Evolutionary conservation across 371 early-diverging fungal species (phyloP), one percentile per base, ranked within the genome.

Genomic region (Thermomucor indicae-seudaticae): DNA sequence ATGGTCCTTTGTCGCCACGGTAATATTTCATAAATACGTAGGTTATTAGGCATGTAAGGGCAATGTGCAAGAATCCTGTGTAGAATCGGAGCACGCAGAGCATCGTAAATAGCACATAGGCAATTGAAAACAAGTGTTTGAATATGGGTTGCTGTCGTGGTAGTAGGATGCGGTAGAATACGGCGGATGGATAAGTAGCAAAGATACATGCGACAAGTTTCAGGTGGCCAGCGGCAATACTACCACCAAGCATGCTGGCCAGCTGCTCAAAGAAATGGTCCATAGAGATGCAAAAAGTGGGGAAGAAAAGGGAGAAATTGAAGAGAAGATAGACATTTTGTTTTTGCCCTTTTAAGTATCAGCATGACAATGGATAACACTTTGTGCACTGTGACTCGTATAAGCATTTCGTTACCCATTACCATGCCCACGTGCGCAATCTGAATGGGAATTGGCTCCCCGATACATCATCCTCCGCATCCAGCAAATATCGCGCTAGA

Each of bases 61-160:
- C 38, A n/a, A 92, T 65, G 43, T 89, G 90, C 34, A 80, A 51
- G 46, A 88, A 70, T 0, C 91, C 92, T 32, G 53, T 50, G 5
- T 64, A 65, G 19, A 82, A 65, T 28, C 71, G 68, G 34, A 91
- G 80, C 10, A 93, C 56, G 4, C 54, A 56, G 7, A 84, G 60
- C 56, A 86, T 81, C 4, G 89, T 65, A 25, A 83, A 62, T 14
- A 78, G 57, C 0, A 88, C 81, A 25, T 78, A 68, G 4, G 72
- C 27, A 42, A 92, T 78, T 2, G 91, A 90, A 56, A 79, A 91
- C 11, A 81, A 10, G 62, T 95, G 92, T 43, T 84, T 86, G n/a
- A 75, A 37, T 6, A 60, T 51, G 34, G 70, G 58, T 50, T 65
- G 70, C 49, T 53, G 61, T 16, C 24, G 30, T 30, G 79, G 88